A percentile compares a stretch with the other conserved stretches of the same genome.
Evolutionary conservation across 805 yeast genomes (phyloP).

Genomic region (Priceomyces carsonii): DNA sequence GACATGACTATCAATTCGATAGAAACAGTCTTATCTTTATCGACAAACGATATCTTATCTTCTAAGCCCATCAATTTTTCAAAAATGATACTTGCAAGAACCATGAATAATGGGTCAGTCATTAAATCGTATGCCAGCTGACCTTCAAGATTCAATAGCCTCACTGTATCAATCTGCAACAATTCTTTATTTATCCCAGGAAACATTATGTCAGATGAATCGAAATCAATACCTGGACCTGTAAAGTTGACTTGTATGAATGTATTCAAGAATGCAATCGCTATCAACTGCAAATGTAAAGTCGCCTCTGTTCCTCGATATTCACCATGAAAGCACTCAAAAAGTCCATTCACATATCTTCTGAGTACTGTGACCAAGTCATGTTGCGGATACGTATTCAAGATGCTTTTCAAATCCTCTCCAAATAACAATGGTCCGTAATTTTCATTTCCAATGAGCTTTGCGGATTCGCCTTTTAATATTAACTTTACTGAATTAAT

Average conservation of each 20-base stretch:
- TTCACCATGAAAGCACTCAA: constrained; percentile 9
- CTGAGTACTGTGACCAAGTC: constrained; percentile 19
- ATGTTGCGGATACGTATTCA: constrained; percentile 21
- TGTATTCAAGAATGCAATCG: constrained; percentile 62
- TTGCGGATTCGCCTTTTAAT: constrained; percentile 25
- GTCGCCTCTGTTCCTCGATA: constrained; percentile 12
- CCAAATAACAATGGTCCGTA: constrained; percentile 18
- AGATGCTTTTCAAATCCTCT: constrained; percentile 12
- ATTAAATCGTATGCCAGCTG: constrained; percentile 64
- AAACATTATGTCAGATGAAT: constrained; percentile 32
- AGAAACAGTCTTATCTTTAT: constrained; percentile 20
- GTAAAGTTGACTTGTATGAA: constrained; percentile 79
- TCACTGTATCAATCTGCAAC: constrained; percentile 33
- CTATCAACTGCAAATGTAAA: constrained; percentile 38
- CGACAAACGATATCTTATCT: constrained; percentile 40
- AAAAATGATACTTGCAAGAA: constrained; percentile 30
- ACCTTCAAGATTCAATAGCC: constrained; percentile 57
- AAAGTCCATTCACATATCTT: constrained; percentile 14
- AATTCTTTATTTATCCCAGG: constrained; percentile 16
- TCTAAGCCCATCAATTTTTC: constrained; percentile 45
- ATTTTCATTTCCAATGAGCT: constrained; percentile 21
- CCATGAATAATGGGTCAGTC: constrained; percentile 35
- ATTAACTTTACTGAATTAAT: constrained; percentile 17
- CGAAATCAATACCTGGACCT: constrained; percentile 65
- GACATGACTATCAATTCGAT: constrained; percentile 26